These are phyloP conservation scores for Diaporthe aspalathi DNA, from an alignment of 2,329 filamentous ascomycete genomes.

Conservation along the genomic window DNA sequence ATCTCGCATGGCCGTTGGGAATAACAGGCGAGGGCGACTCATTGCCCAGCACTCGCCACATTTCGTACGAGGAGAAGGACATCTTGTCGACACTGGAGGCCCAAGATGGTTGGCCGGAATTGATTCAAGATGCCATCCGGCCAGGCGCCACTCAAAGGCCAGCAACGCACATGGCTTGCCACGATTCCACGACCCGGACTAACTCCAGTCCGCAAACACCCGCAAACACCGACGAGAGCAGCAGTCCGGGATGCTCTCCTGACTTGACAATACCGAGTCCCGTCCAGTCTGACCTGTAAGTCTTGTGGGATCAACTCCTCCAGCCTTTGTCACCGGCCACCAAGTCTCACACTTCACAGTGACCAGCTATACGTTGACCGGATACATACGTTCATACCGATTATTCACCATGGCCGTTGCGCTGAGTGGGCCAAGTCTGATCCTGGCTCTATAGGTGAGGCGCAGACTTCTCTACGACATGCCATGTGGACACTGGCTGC, in stretches of 20 bases:
- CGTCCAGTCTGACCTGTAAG: slow-evolving; percentile 19
- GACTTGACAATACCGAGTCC: not conserved
- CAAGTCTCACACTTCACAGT: slow-evolving; percentile 19
- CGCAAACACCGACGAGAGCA: not conserved
- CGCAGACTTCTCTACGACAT: slow-evolving; percentile 42
- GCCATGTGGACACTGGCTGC: slow-evolving; percentile 49
- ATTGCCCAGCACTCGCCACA: not conserved
- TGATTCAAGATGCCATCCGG: not conserved
- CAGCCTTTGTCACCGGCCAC: no score
- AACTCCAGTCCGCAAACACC: slow-evolving; percentile 8
- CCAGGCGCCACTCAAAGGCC: not conserved
- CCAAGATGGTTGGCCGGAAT: not conserved
- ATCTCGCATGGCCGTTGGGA: slow-evolving; percentile 8
- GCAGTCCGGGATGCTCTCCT: slow-evolving; percentile 7
- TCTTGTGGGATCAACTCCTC: not conserved
- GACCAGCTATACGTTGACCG: slow-evolving; percentile 41
- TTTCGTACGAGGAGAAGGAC: not conserved
- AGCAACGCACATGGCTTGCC: slow-evolving; percentile 1
- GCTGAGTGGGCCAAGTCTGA: not conserved
- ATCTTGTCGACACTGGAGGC: not conserved
- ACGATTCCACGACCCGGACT: not conserved
- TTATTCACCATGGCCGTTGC: not conserved
- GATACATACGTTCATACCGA: slow-evolving; percentile 28
- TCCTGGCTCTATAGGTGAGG: not conserved
- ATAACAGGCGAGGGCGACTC: not conserved